Evolutionary conservation across 202 grass and related monocot genomes (phyloP).

Genomic region (Hordeum pubiflorum): DNA sequence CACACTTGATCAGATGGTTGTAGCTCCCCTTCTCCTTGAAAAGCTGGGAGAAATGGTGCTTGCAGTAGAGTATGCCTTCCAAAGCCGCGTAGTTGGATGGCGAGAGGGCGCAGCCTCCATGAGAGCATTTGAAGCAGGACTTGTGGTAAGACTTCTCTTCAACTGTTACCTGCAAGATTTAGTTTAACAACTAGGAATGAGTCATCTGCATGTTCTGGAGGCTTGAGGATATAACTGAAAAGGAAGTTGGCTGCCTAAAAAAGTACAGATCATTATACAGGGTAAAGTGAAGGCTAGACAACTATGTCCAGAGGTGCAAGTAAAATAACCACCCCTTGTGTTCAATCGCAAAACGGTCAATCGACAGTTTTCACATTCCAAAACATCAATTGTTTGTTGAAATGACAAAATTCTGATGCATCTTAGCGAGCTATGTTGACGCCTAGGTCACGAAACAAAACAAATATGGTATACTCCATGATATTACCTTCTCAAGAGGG

Average conservation of each 20-base stretch:
- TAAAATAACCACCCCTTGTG: background rate
- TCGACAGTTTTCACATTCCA: background rate
- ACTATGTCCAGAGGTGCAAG: background rate
- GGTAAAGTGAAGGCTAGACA: background rate
- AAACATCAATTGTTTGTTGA: background rate
- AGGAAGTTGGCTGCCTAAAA: background rate
- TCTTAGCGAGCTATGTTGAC: background rate
- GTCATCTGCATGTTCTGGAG: background rate
- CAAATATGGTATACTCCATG: background rate
- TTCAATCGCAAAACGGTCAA: background rate
- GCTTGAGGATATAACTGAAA: background rate
- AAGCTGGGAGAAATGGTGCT: slow-evolving; percentile 97
- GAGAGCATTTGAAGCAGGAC: slow-evolving; percentile 92
- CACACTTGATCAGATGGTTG: slow-evolving; percentile 85
- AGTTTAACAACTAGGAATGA: background rate
- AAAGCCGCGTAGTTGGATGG: slow-evolving; percentile 92
- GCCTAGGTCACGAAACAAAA: background rate
- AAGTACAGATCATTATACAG: background rate
- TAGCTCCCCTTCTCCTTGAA: slow-evolving; percentile 99
- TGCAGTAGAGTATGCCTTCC: slow-evolving; percentile 96
- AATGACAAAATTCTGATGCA: background rate
- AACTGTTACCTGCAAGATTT: slow-evolving; percentile 76
- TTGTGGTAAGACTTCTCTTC: slow-evolving; percentile 86
- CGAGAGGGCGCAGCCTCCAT: slow-evolving; percentile 78
- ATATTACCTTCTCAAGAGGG: slow-evolving; percentile 85